Evolutionary conservation across 2,329 filamentous ascomycete genomes (phyloP).

Genomic region (Trichoderma aggressivum): DNA sequence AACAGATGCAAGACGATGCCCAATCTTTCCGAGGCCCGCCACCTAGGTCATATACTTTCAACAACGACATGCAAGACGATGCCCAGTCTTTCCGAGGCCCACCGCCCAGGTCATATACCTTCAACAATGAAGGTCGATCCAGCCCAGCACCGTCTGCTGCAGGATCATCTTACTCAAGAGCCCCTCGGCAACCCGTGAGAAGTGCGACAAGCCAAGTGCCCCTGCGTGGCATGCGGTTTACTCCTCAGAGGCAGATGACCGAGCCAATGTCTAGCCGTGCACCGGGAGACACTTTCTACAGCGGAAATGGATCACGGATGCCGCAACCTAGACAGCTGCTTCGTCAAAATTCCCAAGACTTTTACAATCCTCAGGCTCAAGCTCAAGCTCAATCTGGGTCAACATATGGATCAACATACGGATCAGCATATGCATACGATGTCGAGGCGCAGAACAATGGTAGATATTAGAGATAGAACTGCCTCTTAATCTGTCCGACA

Average conservation of each 20-base stretch:
- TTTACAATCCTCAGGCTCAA: neutral
- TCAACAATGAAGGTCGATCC: conserved; percentile 8
- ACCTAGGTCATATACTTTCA: conserved; percentile 1
- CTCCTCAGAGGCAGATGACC: conserved; percentile 46
- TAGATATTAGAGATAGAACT: conserved; percentile 27
- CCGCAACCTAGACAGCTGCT: conserved; percentile 21
- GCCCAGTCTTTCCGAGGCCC: conserved; percentile 18
- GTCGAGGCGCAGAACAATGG: conserved; percentile 34
- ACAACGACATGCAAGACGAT: conserved; percentile 4
- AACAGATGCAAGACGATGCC: conserved; percentile 9
- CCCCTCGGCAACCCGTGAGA: conserved; percentile 28
- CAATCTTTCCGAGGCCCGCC: neutral
- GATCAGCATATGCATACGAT: conserved; percentile 36
- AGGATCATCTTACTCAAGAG: conserved; percentile 24
- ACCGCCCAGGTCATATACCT: neutral
- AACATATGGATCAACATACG: conserved; percentile 8
- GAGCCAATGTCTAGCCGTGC: conserved; percentile 37
- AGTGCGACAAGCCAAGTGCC: conserved; percentile 40
- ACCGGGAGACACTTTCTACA: conserved; percentile 23
- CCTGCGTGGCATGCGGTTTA: conserved; percentile 25
- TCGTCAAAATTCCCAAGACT: neutral
- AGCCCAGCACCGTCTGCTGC: conserved; percentile 21
- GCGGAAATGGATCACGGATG: conserved; percentile 29
- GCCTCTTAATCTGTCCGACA: conserved; percentile 7
- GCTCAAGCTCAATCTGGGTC: neutral